phyloP scores from a whole-genome alignment of 108 stramenopile species.

The Licmophora abbreviata region DNA sequence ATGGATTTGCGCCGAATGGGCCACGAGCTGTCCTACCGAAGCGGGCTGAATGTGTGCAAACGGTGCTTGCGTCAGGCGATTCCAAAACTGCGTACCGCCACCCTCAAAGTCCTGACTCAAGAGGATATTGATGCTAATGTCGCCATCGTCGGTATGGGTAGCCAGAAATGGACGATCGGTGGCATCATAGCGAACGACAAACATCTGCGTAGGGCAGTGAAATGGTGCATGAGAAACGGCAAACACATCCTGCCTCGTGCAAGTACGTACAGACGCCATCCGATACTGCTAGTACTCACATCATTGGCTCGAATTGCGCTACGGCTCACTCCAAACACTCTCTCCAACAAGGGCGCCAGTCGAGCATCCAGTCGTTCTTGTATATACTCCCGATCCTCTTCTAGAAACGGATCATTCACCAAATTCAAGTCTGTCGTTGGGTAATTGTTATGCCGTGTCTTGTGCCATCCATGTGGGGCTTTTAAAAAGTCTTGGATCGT shows the following conservation, averaged over 20 bases:
- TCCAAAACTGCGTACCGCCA: constrained; percentile 52
- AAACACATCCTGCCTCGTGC: no score
- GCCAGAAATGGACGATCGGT: constrained; percentile 22
- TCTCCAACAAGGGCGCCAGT: constrained; percentile 40
- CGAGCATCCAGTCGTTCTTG: constrained; percentile 35
- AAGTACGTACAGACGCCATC: no score
- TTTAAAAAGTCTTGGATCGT: constrained; percentile 3
- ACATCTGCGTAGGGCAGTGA: constrained; percentile 17
- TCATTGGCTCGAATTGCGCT: constrained; percentile 53
- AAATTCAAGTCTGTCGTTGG: constrained; percentile 68
- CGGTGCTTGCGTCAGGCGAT: constrained; percentile 12
- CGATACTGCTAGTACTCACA: no score
- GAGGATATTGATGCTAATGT: constrained; percentile 49
- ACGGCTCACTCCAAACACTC: constrained; percentile 32
- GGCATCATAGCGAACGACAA: constrained; percentile 48
- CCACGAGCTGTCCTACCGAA: constrained; percentile 29
- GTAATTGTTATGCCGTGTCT: constrained; percentile 36
- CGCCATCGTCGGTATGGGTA: constrained; percentile 40
- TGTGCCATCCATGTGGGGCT: constrained; percentile 44
- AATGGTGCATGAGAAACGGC: background rate
- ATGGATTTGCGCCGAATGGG: constrained; percentile 27
- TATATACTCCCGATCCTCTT: constrained; percentile 31
- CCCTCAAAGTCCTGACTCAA: constrained; percentile 59
- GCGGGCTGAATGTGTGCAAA: constrained; percentile 41
- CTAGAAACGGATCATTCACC: constrained; percentile 42